These are phyloP conservation scores for Pochonia chlamydosporia DNA, from an alignment of 2,329 filamentous ascomycete genomes.

Conservation along the genomic window DNA sequence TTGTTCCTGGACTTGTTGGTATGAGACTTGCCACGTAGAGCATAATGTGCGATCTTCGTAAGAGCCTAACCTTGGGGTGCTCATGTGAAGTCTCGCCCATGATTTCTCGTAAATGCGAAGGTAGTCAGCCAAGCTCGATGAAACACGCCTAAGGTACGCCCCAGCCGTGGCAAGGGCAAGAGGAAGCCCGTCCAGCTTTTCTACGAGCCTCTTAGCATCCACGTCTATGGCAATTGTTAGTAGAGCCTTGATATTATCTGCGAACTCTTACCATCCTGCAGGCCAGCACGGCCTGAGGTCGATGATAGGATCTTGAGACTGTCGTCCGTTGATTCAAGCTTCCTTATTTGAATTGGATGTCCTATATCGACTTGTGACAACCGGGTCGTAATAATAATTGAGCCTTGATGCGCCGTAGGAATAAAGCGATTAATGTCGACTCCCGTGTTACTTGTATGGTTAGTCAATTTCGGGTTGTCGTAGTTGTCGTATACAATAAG, in stretches of 20 bases:
- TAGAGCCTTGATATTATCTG: constrained; percentile 2
- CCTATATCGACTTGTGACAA: constrained; percentile 25
- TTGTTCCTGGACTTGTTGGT: constrained; percentile 24
- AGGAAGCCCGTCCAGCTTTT: constrained; percentile 36
- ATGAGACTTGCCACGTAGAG: constrained; percentile 34
- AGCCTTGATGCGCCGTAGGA: constrained; percentile 29
- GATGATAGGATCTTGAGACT: constrained; percentile 24
- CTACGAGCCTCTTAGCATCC: neutral
- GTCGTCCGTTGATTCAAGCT: constrained; percentile 23
- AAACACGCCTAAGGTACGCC: constrained; percentile 32
- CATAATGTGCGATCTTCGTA: constrained; percentile 26
- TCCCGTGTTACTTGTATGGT: constrained; percentile 5
- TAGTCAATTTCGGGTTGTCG: constrained; percentile 27
- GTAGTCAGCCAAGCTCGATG: constrained; percentile 31
- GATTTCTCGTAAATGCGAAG: constrained; percentile 30
- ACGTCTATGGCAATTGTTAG: neutral
- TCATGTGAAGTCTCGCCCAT: constrained; percentile 29
- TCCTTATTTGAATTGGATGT: constrained; percentile 23
- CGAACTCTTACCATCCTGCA: constrained; percentile 17
- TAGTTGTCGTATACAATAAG: constrained; percentile 36
- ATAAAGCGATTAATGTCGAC: constrained; percentile 27
- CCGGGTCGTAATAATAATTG: constrained; percentile 33
- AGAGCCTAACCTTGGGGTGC: constrained; percentile 18
- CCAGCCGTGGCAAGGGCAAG: constrained; percentile 40
- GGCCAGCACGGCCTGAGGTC: constrained; percentile 13